These are phyloP conservation scores for Dentiscutata heterogama DNA, from an alignment of 371 early-diverging fungal species.

Conservation along the genomic window DNA sequence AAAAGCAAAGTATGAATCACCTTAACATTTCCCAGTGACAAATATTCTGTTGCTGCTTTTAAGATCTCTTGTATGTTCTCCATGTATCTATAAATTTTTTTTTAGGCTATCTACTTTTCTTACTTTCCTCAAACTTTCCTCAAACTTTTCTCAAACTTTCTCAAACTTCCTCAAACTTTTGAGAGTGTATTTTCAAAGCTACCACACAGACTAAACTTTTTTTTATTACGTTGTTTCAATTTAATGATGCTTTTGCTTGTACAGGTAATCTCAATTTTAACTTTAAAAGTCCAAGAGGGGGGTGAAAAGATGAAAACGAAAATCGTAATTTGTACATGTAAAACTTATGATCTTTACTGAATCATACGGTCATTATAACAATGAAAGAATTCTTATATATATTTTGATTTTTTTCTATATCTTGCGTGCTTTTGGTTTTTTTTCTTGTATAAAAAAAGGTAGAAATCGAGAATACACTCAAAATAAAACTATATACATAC, in stretches of 20 bases:
- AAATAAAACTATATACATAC: too few species aligned
- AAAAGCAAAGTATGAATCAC: constrained; percentile 20
- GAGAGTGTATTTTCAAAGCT: not conserved
- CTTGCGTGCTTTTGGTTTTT: too few species aligned
- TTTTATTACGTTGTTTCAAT: constrained; percentile 15
- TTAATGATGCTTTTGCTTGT: constrained; percentile 18
- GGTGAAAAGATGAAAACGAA: not conserved
- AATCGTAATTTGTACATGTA: constrained; percentile 30
- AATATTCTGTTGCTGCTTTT: constrained; percentile 11
- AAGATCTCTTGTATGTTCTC: constrained; percentile 33
- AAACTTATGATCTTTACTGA: constrained; percentile 10
- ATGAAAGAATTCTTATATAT: not conserved
- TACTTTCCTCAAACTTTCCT: not conserved
- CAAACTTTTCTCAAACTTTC: constrained; percentile 4
- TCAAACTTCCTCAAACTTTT: not conserved
- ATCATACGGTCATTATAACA: constrained; percentile 22
- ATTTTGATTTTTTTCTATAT: not conserved
- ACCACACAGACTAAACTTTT: not conserved
- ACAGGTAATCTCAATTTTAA: not conserved
- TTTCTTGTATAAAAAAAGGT: too few species aligned
- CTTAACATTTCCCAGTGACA: constrained; percentile 42
- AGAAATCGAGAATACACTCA: too few species aligned
- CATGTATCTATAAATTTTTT: constrained; percentile 21
- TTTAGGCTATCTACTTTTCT: not conserved
- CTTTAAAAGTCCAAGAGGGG: not conserved